phyloP scores from a whole-genome alignment of 2,329 filamentous ascomycete species.

The Apiospora phragmitis region DNA sequence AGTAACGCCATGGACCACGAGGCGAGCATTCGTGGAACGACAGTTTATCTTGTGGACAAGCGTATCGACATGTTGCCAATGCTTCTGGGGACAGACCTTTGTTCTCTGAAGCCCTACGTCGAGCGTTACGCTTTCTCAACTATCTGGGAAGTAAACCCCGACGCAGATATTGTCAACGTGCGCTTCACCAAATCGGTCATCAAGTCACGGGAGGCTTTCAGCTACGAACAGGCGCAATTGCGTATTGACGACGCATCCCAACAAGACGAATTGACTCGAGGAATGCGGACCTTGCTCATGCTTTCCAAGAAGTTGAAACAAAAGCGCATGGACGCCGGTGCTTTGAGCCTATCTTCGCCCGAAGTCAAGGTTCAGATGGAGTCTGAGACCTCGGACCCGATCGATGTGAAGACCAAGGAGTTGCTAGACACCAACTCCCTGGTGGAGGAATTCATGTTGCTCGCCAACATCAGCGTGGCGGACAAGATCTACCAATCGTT shows the following conservation, averaged over 20 bases:
- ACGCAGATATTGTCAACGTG: conserved; percentile 82
- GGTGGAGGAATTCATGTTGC: conserved; percentile 98
- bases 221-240: conserved; percentile 93
- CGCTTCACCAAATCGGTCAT: conserved; percentile 98
- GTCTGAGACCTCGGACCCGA: conserved; percentile 92
- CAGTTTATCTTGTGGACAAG: conserved; percentile 97
- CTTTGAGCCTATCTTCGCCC: conserved; percentile 92
- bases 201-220: conserved; percentile 93
- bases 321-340: conserved; percentile 95
- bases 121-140: conserved; percentile 87
- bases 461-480: conserved; percentile 95
- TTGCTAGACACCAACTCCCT: conserved; percentile 94
- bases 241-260: conserved; percentile 88
- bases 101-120: conserved; percentile 96
- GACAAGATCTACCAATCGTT: conserved; percentile 88
- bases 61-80: conserved; percentile 99
- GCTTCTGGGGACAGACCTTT: conserved; percentile 92
- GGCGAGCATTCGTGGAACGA: conserved; percentile 90
- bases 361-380: conserved; percentile 96
- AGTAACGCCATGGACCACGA: conserved; percentile 97
- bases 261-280: conserved; percentile 83
- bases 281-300: conserved; percentile 83
- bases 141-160: conserved; percentile 82
- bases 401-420: conserved; percentile 94
- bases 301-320: conserved; percentile 92